Base-by-base conservation (phyloP, 192 early-diverging fungal genomes). In the Coemansia sp. region DNA sequence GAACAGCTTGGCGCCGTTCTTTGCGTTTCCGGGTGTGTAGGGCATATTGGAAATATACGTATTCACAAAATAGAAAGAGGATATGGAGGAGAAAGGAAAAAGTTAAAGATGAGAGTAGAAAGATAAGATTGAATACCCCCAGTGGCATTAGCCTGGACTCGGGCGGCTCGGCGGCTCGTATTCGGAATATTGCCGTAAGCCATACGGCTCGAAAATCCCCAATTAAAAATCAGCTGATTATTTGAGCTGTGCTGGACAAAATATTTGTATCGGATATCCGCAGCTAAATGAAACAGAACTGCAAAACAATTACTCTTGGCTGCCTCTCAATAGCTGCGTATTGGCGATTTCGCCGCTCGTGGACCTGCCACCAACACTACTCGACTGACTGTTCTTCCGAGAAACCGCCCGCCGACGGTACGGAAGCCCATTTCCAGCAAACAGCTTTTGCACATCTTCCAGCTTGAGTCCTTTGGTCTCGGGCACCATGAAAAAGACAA, bases 1-100 rank as follows among this genome's bases (percentile, higher is more conserved):
- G 90, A 98, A 98, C 72, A 83, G 72, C 75, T 83, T 83, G 69
- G 81, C 81, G 52, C 81, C 81, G 63, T 62, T 66, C 66, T 74
- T 72, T 36, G 75, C 75, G 69, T 83, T 66, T 57, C 75, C 75
- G 34, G 54, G 25, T 23, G 59, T 15, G 47, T 50, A 68, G 6
- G 66, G 66, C 66, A 68, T 68, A 17, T 54, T 23, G 40, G 3
- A 44, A 15, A 15, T 44, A 44, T 10, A 44, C 11, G 40, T 44
- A 44, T 44, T 15, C 40, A n/a, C 40, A 44, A 44, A 42, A 44
- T 54, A 34, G 31, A 34, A 34, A 34, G 7, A 8, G 6, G 31
- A 34, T 34, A 34, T 7, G 31, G 6, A 34, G 31, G 6, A 34
- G 31, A 53, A 50, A 60, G 54, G 49, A 6, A 47, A 60, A 46